These are phyloP conservation scores for Crithidia thermophila DNA, from an alignment of 208 protist species.

Conservation along the genomic window DNA sequence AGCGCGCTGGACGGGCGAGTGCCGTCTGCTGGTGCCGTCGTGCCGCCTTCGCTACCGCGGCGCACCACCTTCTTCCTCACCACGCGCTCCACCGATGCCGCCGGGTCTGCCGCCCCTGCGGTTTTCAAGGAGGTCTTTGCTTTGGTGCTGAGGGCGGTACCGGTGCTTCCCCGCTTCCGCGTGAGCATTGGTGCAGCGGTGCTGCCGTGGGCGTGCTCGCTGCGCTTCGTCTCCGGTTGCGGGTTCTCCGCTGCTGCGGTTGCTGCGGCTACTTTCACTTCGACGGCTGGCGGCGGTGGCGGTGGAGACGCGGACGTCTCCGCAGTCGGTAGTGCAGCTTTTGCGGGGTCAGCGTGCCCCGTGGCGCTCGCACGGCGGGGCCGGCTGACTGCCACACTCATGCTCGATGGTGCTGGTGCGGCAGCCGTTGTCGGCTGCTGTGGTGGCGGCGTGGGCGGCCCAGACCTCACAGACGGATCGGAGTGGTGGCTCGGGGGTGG, in stretches of 20 bases:
- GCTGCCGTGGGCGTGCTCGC: background rate
- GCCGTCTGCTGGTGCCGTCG: background rate
- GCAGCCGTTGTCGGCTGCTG: background rate
- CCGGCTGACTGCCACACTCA: no score
- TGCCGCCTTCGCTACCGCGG: background rate
- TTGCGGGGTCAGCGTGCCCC: background rate
- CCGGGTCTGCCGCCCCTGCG: background rate
- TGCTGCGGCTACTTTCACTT: no score
- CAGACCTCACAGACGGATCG: background rate
- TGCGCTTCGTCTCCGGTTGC: background rate
- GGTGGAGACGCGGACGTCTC: background rate
- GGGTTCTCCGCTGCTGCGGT: background rate
- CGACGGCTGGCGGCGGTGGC: no score
- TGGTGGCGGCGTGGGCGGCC: background rate
- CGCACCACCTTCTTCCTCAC: constrained; percentile 17
- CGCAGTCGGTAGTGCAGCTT: no score
- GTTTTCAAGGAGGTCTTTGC: background rate
- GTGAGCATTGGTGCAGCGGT: background rate
- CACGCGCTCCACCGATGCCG: background rate
- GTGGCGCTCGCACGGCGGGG: constrained; percentile 4
- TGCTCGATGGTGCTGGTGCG: background rate
- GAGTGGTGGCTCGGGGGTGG: background rate
- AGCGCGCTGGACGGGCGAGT: constrained; percentile 2
- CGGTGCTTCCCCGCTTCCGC: background rate
- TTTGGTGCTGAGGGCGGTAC: background rate